Evolutionary conservation across 2,329 filamentous ascomycete genomes (phyloP).

Genomic region (Colletotrichum chlorophyti): DNA sequence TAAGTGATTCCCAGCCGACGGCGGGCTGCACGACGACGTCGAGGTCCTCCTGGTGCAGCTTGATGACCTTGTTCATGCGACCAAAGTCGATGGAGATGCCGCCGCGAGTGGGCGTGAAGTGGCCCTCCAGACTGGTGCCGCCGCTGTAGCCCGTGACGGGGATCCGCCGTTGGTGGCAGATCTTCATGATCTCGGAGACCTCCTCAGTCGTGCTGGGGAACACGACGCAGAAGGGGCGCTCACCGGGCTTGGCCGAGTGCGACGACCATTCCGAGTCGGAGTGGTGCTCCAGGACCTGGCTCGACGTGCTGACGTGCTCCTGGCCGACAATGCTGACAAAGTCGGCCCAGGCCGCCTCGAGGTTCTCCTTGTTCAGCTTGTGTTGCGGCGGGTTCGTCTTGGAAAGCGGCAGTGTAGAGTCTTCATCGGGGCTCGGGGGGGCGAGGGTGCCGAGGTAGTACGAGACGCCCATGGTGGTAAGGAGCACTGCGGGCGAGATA

Average conservation of each 20-base stretch:
- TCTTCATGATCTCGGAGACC: conserved; percentile 85
- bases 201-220: conserved; percentile 82
- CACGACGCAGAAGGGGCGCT: conserved; percentile 73
- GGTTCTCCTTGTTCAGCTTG: conserved; percentile 66
- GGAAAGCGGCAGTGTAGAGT: conserved; percentile 66
- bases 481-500: conserved; percentile 48
- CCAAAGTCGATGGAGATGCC: conserved; percentile 88
- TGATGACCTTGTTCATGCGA: conserved; percentile 82
- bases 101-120: conserved; percentile 82
- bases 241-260: conserved; percentile 54
- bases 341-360: conserved; percentile 75
- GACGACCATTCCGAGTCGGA: conserved; percentile 69
- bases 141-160: conserved; percentile 89
- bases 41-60: conserved; percentile 78
- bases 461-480: conserved; percentile 56
- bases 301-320: conserved; percentile 68
- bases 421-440: conserved; percentile 55
- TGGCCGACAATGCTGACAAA: conserved; percentile 69
- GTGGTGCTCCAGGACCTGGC: conserved; percentile 62
- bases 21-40: conserved; percentile 82
- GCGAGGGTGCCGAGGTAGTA: conserved; percentile 67
- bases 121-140: conserved; percentile 88
- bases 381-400: conserved; percentile 59
- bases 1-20: conserved; percentile 85
- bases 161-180: conserved; percentile 81